Conservation (phyloP, 2,329 filamentous ascomycete genomes). For the Zymoseptoria pseudotritici region DNA sequence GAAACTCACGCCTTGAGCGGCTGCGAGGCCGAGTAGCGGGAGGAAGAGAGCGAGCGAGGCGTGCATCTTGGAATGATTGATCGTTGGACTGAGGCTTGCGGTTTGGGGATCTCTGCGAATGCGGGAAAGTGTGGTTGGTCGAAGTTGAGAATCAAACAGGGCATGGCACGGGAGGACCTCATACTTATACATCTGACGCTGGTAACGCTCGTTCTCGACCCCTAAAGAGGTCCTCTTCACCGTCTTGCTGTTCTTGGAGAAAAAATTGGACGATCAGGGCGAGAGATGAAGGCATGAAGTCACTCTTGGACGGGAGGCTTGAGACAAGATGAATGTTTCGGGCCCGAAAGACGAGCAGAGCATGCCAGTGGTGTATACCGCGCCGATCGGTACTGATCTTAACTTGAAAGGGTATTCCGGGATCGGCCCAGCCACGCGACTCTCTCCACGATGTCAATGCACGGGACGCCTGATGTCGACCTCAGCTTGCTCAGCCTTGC, state of each 20-base stretch:
- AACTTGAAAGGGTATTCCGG: background rate
- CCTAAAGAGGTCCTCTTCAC: background rate
- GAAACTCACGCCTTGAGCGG: background rate
- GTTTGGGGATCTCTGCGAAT: background rate
- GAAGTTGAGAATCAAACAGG: background rate
- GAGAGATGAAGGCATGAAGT: too few species aligned
- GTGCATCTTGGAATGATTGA: background rate
- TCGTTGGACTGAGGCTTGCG: too few species aligned
- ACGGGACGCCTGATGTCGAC: background rate
- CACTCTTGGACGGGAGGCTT: background rate
- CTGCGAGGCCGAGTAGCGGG: background rate
- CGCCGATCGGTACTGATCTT: background rate
- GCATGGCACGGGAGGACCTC: background rate
- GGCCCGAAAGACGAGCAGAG: background rate
- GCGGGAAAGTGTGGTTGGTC: background rate
- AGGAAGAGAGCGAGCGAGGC: background rate
- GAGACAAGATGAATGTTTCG: background rate
- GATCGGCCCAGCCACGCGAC: background rate
- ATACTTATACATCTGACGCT: background rate
- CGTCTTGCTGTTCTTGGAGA: background rate
- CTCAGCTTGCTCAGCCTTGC: background rate
- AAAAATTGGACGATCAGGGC: too few species aligned
- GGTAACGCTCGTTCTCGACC: background rate
- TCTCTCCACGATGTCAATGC: background rate
- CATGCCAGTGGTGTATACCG: background rate